Conservation (phyloP, 495 filamentous ascomycete genomes). For the Aspergillus homomorphus region DNA sequence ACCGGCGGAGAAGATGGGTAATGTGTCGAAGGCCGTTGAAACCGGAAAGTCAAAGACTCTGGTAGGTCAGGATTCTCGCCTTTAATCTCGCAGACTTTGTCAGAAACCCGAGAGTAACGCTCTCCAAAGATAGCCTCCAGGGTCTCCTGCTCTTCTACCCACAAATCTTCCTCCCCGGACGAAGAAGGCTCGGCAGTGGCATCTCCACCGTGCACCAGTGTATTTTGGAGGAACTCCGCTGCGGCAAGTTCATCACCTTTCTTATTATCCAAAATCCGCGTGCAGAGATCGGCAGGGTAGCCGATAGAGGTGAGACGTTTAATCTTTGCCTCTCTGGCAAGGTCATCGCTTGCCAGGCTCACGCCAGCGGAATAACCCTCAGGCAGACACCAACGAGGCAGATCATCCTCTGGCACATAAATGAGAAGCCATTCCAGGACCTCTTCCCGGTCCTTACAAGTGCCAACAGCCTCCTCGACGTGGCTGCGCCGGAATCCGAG, state of each 20-base stretch:
- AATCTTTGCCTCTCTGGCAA: conserved; percentile 73
- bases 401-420: conserved; percentile 94
- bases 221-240: conserved; percentile 72
- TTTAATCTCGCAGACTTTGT: conserved; percentile 62
- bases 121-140: conserved; percentile 77
- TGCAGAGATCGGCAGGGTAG: conserved; percentile 80
- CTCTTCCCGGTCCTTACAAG: conserved; percentile 92
- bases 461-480: conserved; percentile 78
- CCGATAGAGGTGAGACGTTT: conserved; percentile 79
- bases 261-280: conserved; percentile 64
- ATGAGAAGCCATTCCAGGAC: conserved; percentile 89
- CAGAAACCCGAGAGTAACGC: conserved; percentile 53
- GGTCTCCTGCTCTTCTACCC: conserved; percentile 80
- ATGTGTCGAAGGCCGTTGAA: conserved; percentile 48
- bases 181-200: conserved; percentile 17
- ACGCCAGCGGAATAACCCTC: conserved; percentile 87
- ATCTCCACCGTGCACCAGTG: conserved; percentile 47
- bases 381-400: conserved; percentile 84
- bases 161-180: conserved; percentile 44
- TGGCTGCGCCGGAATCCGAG: conserved; percentile 86
- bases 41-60: conserved; percentile 43
- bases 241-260: conserved; percentile 72
- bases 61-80: conserved; percentile 41
- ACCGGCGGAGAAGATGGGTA: conserved; percentile 80
- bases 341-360: conserved; percentile 72